Evolutionary conservation across 2,329 filamentous ascomycete species (phyloP), one percentile per base, ranked within the genome.

Genomic region (Claviceps fusiformis): DNA sequence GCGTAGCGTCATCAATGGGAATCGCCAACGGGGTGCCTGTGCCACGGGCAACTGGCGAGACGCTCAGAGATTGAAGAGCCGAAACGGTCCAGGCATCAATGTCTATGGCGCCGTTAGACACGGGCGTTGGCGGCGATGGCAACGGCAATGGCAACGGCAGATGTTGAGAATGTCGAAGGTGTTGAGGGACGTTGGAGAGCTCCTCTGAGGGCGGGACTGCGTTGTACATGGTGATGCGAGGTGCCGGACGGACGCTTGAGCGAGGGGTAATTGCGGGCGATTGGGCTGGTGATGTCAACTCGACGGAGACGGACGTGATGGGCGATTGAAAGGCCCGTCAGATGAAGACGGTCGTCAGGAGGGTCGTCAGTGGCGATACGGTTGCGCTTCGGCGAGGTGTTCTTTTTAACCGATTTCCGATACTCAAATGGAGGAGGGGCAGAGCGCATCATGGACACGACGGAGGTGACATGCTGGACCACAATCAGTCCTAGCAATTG

Each of bases 11-110:
- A 67, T 95, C 87, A 54, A 95, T 80, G 2, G 88, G 84, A 60
- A 95, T 93, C 51, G 83, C 76, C 54, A 95, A 76, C 5, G 83
- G 76, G 33, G 79, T 76, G 49, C 81, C 79, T 3, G 80, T 80
- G 54, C 82, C 83, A 51, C 76, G 75, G n/a, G 77, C 75, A 31
- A 74, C 64, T 10, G 80, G 73, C 0, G 80, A 77, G 46, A 84
- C 70, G 63, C 71, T 77, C 48, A 79, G 76, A 48, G 75, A 77
- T 62, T 78, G 71, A 49, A 82, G 74, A 6, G 80, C 78, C 19
- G 75, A 75, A 54, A 79, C 71, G 15, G 83, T 83, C 85, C 85
- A 88, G 39, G 82, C 76, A 58, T 85, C 84, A 57, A 87, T 82
- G 58, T 85, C 80, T 54, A 81, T 72, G 53, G 63, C 62, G 0